Evolutionary conservation across 139 green algal species (phyloP), one percentile per base, ranked within the genome.

Genomic region (Coelastrella sp.): DNA sequence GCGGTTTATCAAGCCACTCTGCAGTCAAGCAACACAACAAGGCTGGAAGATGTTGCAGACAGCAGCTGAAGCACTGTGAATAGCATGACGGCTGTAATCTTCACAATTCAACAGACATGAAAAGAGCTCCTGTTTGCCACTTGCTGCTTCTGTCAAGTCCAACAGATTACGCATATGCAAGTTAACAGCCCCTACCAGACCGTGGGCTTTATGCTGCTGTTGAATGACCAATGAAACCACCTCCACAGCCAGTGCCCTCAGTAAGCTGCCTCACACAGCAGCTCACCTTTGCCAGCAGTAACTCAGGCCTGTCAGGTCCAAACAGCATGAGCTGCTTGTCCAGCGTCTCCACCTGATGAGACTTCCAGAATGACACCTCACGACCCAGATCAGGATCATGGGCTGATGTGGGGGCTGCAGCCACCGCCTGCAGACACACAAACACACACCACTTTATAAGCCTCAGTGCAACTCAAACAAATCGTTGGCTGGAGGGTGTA

Each of bases 301-400:
- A 32, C 56, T 76, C 59, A 7, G 66, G 57, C 84, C 91, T 86
- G 68, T 88, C 92, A 3, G 85, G 59, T 0, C 95, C 95, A 10
- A 97, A 82, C 3, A 54, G 74, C 19, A 97, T 19, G 68, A 97
- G 83, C 20, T 20, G 5, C 64, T 94, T 91, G 89, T 95, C 92
- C 74, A 97, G 73, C 19, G 65, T 3, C 90, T 95, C 94, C 19
- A 94, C 54, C 77, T 96, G 91, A 6, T 47, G 58, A 14, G 68
- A 85, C 17, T 65, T 91, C 93, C 94, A 96, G 56, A 73, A 22
- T 22, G 60, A 58, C 59, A 81, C 22, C 5, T 66, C 32, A 22
- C 57, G 60, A 7, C 59, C 59, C 47, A 82, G 79, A 60, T 60
- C 65, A 10, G 73, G 47, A 10, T 87, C 90, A 14, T 32, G 22